Evolutionary conservation across 306 rosid species (phyloP).

Genomic region (Comarum palustre): DNA sequence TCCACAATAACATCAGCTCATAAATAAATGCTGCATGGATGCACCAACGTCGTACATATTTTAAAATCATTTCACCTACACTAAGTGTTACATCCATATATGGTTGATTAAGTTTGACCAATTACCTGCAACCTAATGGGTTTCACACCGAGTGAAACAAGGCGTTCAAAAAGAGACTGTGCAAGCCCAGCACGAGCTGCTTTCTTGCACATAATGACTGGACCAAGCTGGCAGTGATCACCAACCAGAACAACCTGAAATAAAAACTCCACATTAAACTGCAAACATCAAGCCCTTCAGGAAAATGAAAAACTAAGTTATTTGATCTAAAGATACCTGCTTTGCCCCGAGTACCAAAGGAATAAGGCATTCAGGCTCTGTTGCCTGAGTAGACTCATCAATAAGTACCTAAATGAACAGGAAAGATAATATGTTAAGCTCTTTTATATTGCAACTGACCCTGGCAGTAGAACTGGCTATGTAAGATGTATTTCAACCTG

Average conservation of each 20-base stretch:
- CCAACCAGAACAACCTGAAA: conserved; percentile 96
- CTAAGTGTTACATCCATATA: background rate
- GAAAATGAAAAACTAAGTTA: background rate
- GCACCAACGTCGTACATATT: background rate
- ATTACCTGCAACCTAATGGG: conserved; percentile 98
- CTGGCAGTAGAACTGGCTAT: conserved; percentile 6
- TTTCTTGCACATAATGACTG: conserved; percentile 99
- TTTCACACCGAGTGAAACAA: conserved; percentile 91
- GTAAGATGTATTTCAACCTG: conserved; percentile 61
- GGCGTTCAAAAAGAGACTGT: conserved; percentile 97
- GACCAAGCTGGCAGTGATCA: conserved; percentile 99
- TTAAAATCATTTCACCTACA: background rate
- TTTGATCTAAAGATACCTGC: conserved; percentile 54
- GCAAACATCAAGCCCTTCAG: background rate
- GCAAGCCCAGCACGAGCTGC: conserved; percentile 99
- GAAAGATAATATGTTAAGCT: conserved; percentile 19
- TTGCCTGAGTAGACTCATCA: conserved; percentile 99
- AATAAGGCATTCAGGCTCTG: conserved; percentile 98
- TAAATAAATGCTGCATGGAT: background rate
- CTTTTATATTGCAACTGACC: conserved; percentile 8
- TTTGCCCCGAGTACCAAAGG: conserved; percentile 99
- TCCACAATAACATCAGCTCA: background rate
- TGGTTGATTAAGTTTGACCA: background rate
- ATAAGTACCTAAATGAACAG: conserved; percentile 69
- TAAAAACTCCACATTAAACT: conserved; percentile 23